Evolutionary conservation across 192 early-diverging fungal species (phyloP), one percentile per base, ranked within the genome.

Genomic region (Backusella australiensis): DNA sequence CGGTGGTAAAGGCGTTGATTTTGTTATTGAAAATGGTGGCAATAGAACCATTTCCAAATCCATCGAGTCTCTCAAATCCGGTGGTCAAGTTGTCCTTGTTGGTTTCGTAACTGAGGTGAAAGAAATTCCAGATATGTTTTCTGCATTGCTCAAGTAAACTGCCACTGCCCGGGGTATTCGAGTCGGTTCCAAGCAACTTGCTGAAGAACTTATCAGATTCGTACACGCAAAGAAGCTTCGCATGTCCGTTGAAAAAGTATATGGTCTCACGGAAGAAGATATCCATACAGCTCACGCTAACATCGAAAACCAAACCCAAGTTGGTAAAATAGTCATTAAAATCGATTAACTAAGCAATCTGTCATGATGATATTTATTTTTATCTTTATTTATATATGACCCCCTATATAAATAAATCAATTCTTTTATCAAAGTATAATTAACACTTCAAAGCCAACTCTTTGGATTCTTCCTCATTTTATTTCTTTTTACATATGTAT

Each of bases 21-120:
- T 53, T 73, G 71, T 78, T 15, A 67, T 78, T 35, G 77, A 73
- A 46, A 78, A 21, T 56, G 77, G 77, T 32, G 71, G 71, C 1
- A 26, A 44, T 35, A 70, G 70, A 59, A 77, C 76, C 9, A 71
- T 78, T 29, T 56, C 14, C 17, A 59, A 78, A 53, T 73, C 71
- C 1, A 63, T 67, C n/a, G 32, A 39, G 2, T 65, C 52, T 26
- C 26, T 66, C 12, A 49, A 59, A 15, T 69, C 26, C 19, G 71
- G 71, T 4, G 77, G 56, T 14, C 38, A 42, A 35, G 72, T 72
- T 3, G 26, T 53, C 5, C 38, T 72, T 36, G 36, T 78, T 56
- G 77, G 77, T 3, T 65, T 73, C 77, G 41, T 78, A 23, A 65
- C 71, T 21, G 12, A 34, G 19, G 42, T 44, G 42, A 53, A 53